Evolutionary conservation across 768 basidiomycete genomes (phyloP), one percentile per base, ranked within the genome.

Genomic region (Neoboletus subvelutipes): DNA sequence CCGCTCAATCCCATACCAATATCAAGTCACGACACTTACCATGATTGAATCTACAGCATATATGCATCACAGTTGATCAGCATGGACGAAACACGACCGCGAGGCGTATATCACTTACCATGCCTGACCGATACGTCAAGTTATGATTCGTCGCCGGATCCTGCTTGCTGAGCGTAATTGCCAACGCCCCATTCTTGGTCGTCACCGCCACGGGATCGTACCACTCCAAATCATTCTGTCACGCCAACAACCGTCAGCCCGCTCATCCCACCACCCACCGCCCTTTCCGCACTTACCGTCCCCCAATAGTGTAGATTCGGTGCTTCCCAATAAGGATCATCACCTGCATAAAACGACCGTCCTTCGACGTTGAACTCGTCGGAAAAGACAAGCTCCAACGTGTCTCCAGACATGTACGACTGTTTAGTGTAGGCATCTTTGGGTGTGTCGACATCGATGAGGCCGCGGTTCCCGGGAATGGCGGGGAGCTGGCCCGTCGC

Each of bases 351-450:
- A 67, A 90, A 90, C 8, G 83, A 77, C 12, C 88, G 75, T 0
- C 89, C 90, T 3, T 88, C 87, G 24, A 67, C 69, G 56, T 92
- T 83, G 70, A 94, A 94, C 75, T 93, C 92, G 67, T 94, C 91
- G 1, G 84, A 86, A 71, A 91, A 94, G 18, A 91, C 83, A 52
- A 89, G 75, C 73, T 77, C 70, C 65, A 73, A 41, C 4, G 75
- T 73, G 33, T 73, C 69, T 17, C 71, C 9, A 1, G 70, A 63
- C 64, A 56, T 73, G 65, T 78, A 84, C 0, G 74, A 70, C 42
- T 67, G 61, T 50, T 72, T 76, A 46, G 68, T 77, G 73, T 78
- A 72, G 24, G 70, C 70, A 18, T 78, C 73, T 58, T 72, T 20
- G 10, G 85, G 85, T 0, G 86, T 85, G 43, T 83, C 77, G 22